These are phyloP conservation scores for Neurospora tetraspora DNA, from an alignment of 495 filamentous ascomycete genomes.

Conservation along the genomic window DNA sequence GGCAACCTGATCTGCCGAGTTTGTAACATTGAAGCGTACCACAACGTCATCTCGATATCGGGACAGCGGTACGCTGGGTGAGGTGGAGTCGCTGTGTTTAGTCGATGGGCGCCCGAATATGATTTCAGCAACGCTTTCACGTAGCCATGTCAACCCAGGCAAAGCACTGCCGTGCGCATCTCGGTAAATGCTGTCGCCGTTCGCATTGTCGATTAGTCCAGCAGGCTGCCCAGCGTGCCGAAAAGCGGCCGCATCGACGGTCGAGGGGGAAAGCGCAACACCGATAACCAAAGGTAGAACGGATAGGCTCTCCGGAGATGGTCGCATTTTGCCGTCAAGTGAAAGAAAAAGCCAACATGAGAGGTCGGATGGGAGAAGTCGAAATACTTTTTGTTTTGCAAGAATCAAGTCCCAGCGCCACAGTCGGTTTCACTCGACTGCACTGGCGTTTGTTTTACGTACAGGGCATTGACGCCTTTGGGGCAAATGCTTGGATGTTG, in stretches of 20 bases:
- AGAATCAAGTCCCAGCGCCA: background rate
- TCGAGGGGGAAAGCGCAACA: constrained; percentile 16
- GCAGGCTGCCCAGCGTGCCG: constrained; percentile 1
- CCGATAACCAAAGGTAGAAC: constrained; percentile 12
- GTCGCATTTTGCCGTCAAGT: constrained; percentile 19
- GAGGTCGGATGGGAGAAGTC: background rate
- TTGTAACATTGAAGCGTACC: constrained; percentile 72
- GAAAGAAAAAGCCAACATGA: background rate
- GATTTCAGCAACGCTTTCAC: constrained; percentile 53
- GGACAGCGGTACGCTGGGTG: constrained; percentile 40
- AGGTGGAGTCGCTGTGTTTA: constrained; percentile 6
- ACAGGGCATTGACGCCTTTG: background rate
- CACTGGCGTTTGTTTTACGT: background rate
- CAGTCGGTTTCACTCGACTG: background rate
- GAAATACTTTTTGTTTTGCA: background rate
- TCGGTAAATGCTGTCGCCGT: background rate
- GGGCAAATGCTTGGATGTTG: background rate
- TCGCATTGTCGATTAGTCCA: background rate
- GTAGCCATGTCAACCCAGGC: constrained; percentile 42
- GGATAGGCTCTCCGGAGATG: constrained; percentile 1
- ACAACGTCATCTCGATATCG: constrained; percentile 78
- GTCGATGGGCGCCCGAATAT: constrained; percentile 47
- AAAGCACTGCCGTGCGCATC: constrained; percentile 15
- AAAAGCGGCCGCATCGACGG: constrained; percentile 11
- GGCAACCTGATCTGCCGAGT: constrained; percentile 56